phyloP scores from a whole-genome alignment of 306 rosid species.

The Luffa aegyptiaca region DNA sequence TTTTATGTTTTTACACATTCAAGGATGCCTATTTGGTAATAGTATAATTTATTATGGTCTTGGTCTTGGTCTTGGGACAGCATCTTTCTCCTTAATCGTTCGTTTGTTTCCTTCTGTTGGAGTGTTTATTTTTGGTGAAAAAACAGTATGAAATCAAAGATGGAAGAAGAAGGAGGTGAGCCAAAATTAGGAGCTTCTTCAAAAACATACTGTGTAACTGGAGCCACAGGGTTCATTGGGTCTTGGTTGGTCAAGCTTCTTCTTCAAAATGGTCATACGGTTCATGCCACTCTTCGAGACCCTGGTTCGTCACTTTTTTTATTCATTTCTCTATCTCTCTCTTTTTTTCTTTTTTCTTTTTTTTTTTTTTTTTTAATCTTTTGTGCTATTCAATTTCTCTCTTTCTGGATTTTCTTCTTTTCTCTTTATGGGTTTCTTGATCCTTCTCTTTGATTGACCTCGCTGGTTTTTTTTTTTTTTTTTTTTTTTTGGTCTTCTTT shows the following conservation, averaged over 20 bases:
- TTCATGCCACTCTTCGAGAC: constrained; percentile 73
- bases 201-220: constrained; percentile 56
- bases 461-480: too few relatives aligned
- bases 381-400: too few relatives aligned
- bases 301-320: constrained; percentile 34
- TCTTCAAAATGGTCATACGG: constrained; percentile 47
- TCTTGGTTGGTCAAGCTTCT: constrained; percentile 69
- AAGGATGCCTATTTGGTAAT: too few relatives aligned
- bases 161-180: not conserved
- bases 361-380: too few relatives aligned
- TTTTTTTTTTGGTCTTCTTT: too few relatives aligned
- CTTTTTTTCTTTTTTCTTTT: not conserved
- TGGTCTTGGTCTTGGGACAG: too few relatives aligned
- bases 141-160: constrained; percentile 28
- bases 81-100: too few relatives aligned
- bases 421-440: not conserved
- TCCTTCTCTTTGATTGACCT: not conserved
- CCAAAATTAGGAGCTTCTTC: not conserved
- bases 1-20: too few relatives aligned
- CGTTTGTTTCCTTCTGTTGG: too few relatives aligned
- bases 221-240: constrained; percentile 61
- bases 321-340: not conserved
- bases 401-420: not conserved
- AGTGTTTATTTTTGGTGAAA: not conserved
- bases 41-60: too few relatives aligned